A percentile compares a stretch with the other conserved stretches of the same genome.
Evolutionary conservation across 441 rosid genomes (phyloP).

Genomic region (Biscutella laevigata): DNA sequence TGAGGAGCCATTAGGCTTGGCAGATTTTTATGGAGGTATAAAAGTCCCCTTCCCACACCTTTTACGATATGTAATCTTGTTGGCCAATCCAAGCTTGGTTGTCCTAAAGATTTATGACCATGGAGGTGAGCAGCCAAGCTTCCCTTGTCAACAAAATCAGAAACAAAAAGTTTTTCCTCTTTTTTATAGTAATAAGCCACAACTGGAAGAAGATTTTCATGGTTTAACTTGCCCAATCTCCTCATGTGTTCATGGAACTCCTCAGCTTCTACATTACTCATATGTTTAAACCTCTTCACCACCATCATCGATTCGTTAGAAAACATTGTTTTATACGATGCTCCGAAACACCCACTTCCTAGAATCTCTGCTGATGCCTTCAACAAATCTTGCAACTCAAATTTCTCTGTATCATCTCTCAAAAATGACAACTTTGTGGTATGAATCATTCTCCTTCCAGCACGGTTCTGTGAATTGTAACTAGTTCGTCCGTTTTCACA

Average conservation of each 20-base stretch:
- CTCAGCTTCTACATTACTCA: conserved; percentile 42
- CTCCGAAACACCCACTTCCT: conserved; percentile 49
- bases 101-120: conserved; percentile 30
- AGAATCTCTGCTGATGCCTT: conserved; percentile 52
- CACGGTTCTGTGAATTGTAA: conserved; percentile 15
- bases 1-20: conserved; percentile 44
- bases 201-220: conserved; percentile 45
- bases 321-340: conserved; percentile 44
- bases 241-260: conserved; percentile 51
- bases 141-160: conserved; percentile 35
- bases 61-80: conserved; percentile 40
- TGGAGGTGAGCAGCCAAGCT: conserved; percentile 54
- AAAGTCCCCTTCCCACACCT: conserved; percentile 46
- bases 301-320: conserved; percentile 30
- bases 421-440: conserved; percentile 33
- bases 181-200: conserved; percentile 49
- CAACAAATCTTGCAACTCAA: conserved; percentile 43
- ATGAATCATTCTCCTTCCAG: conserved; percentile 21
- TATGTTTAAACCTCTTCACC: conserved; percentile 47
- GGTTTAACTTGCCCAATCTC: conserved; percentile 38
- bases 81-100: conserved; percentile 44
- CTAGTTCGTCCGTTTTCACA: conserved; percentile 7
- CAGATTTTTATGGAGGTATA: conserved; percentile 37
- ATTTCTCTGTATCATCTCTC: conserved; percentile 34
- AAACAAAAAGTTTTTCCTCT: conserved; percentile 52